These are phyloP conservation scores for Trypanosoma brucei DNA, from an alignment of 208 protist genomes.

Conservation along the genomic window DNA sequence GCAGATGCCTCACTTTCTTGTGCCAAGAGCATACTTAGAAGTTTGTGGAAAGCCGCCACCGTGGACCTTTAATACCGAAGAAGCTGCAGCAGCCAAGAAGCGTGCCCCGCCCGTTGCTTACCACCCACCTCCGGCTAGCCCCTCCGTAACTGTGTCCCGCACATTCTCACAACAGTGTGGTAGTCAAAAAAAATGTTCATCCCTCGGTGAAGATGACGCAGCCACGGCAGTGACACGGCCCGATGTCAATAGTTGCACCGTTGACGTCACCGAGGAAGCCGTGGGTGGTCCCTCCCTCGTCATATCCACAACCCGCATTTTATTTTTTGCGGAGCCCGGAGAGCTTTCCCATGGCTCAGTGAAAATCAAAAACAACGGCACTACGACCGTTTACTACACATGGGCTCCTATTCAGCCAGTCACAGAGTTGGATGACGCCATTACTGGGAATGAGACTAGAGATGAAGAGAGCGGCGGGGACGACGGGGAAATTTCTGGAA, in stretches of 20 bases:
- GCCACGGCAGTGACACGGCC: not conserved
- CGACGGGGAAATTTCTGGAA: not conserved
- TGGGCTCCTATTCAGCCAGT: constrained; percentile 35
- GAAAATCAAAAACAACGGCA: constrained; percentile 52
- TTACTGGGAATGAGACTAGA: not conserved
- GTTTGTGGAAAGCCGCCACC: constrained; percentile 50
- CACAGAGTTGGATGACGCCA: constrained; percentile 7
- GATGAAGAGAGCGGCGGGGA: constrained; percentile 1
- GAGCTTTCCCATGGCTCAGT: constrained; percentile 56
- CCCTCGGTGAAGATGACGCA: not conserved
- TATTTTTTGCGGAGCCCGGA: constrained; percentile 44
- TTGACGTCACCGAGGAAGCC: not conserved
- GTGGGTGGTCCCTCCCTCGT: constrained; percentile 26
- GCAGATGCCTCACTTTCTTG: constrained; percentile 58
- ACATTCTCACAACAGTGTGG: constrained; percentile 2
- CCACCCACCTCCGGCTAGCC: constrained; percentile 6
- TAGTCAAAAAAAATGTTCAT: constrained; percentile 6
- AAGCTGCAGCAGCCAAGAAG: constrained; percentile 21
- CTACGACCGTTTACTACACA: constrained; percentile 81
- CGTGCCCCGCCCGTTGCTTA: constrained; percentile 10
- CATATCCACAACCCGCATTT: constrained; percentile 53
- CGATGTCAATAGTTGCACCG: not conserved
- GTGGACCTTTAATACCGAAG: constrained; percentile 22
- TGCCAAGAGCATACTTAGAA: constrained; percentile 61
- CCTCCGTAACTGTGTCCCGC: constrained; percentile 1